Percentiles rank a stretch among this genome's conserved stretches.
phyloP scores from a whole-genome alignment of 805 yeast genomes.

The Groenewaldozyma salmanticensis region DNA sequence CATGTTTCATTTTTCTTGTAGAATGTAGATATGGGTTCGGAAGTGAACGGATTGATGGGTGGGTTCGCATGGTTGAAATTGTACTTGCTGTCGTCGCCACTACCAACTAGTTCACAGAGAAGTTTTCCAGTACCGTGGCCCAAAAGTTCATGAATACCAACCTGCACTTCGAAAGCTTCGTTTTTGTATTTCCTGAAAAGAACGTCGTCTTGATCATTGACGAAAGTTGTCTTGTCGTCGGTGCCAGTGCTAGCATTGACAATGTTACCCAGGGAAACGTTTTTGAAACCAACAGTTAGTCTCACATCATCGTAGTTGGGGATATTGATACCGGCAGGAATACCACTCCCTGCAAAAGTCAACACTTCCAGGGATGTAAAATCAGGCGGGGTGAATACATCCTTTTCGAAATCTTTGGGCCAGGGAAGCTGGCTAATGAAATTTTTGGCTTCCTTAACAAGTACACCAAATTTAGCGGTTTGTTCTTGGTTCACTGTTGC shows the following conservation, averaged over 20 bases:
- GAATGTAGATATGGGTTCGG: slow-evolving; percentile 53
- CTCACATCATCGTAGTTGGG: slow-evolving; percentile 90
- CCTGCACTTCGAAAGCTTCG: slow-evolving; percentile 86
- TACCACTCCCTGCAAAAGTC: slow-evolving; percentile 82
- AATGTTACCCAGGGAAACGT: slow-evolving; percentile 82
- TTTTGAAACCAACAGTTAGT: slow-evolving; percentile 75
- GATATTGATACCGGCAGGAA: slow-evolving; percentile 88
- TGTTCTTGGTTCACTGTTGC: slow-evolving; percentile 85
- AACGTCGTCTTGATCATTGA: slow-evolving; percentile 42
- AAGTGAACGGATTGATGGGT: slow-evolving; percentile 48
- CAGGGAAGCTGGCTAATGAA: slow-evolving; percentile 69
- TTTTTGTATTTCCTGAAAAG: slow-evolving; percentile 61
- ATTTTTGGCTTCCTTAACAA: slow-evolving; percentile 57
- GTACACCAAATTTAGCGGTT: slow-evolving; percentile 63
- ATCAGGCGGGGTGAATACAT: slow-evolving; percentile 83
- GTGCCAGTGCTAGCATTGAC: slow-evolving; percentile 57
- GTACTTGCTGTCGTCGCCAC: slow-evolving; percentile 45
- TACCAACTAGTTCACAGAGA: slow-evolving; percentile 48
- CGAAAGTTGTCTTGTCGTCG: slow-evolving; percentile 59
- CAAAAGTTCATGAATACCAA: slow-evolving; percentile 82
- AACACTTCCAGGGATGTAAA: slow-evolving; percentile 84
- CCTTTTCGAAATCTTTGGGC: slow-evolving; percentile 68
- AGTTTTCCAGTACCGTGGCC: slow-evolving; percentile 91
- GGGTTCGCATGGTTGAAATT: slow-evolving; percentile 62
- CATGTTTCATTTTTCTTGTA: slow-evolving; percentile 81